Evolutionary conservation across 2,329 filamentous ascomycete genomes (phyloP).

Genomic region (Pseudogymnoascus sp.): DNA sequence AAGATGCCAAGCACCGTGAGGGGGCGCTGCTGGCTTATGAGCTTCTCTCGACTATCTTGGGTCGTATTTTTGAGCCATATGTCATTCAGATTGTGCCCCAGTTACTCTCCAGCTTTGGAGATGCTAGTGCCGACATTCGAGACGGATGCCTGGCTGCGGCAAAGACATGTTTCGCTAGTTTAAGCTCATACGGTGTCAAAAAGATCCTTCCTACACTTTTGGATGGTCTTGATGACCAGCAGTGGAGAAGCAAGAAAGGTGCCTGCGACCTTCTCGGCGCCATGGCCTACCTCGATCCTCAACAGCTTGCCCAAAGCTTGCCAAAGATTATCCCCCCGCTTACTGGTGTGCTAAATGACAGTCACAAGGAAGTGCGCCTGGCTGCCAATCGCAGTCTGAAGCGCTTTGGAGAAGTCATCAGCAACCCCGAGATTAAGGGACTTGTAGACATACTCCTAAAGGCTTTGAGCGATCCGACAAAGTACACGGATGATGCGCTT

Average conservation of each 20-base stretch:
- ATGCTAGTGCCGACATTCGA: conserved; percentile 79
- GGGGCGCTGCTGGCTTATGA: conserved; percentile 87
- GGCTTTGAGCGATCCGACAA: conserved; percentile 93
- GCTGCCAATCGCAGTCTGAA: conserved; percentile 95
- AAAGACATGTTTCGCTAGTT: conserved; percentile 84
- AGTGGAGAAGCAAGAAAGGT: conserved; percentile 98
- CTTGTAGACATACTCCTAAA: conserved; percentile 88
- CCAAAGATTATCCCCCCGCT: conserved; percentile 96
- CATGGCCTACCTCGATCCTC: conserved; percentile 96
- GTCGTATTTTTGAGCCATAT: conserved; percentile 88
- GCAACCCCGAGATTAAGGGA: conserved; percentile 91
- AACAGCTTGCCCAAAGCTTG: conserved; percentile 84
- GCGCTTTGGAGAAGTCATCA: conserved; percentile 97
- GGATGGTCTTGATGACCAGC: conserved; percentile 84
- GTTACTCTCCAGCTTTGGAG: conserved; percentile 80
- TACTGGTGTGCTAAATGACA: conserved; percentile 90
- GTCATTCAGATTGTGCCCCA: conserved; percentile 93
- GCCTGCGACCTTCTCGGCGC: conserved; percentile 93
- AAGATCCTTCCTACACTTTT: conserved; percentile 86
- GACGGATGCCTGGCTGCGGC: conserved; percentile 88
- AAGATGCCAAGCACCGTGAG: conserved; percentile 80
- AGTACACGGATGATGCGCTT: conserved; percentile 89
- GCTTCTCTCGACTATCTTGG: conserved; percentile 76
- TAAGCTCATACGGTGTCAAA: conserved; percentile 95
- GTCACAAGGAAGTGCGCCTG: conserved; percentile 89